phyloP scores from a whole-genome alignment of 75 land plant genomes.

The Cupressus sempervirens region DNA sequence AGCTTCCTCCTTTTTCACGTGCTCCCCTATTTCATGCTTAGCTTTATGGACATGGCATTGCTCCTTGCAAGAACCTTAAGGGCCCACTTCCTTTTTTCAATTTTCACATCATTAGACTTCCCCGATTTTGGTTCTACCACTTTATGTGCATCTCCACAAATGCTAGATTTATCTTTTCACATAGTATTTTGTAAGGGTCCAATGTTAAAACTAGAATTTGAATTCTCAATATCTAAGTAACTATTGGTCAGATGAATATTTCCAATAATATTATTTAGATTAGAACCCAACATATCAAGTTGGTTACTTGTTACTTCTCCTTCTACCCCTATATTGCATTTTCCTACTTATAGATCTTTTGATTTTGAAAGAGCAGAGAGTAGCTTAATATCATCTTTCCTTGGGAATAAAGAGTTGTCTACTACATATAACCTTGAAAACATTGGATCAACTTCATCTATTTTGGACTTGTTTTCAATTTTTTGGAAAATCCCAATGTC shows the following conservation, averaged over 20 bases:
- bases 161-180: conserved; percentile 1
- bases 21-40: too few relatives aligned
- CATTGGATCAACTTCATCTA: too few relatives aligned
- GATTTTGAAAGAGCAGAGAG: too few relatives aligned
- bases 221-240: not conserved
- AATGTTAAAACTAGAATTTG: not conserved
- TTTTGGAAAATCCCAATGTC: too few relatives aligned
- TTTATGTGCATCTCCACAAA: conserved; percentile 52
- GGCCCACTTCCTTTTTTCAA: conserved; percentile 91
- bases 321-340: too few relatives aligned
- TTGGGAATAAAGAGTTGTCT: too few relatives aligned
- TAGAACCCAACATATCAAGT: not conserved
- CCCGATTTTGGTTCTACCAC: conserved; percentile 1
- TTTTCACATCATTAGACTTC: conserved; percentile 32
- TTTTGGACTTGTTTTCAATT: too few relatives aligned
- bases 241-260: conserved; percentile 6
- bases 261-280: conserved; percentile 2
- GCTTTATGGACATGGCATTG: too few relatives aligned
- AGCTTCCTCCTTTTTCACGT: too few relatives aligned
- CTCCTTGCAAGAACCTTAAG: conserved; percentile 88
- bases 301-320: conserved; percentile 3
- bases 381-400: too few relatives aligned
- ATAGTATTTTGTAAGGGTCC: conserved; percentile 6
- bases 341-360: too few relatives aligned
- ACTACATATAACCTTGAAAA: too few relatives aligned